phyloP scores from a whole-genome alignment of 345 rosid species.

The Melaleuca alternifolia region DNA sequence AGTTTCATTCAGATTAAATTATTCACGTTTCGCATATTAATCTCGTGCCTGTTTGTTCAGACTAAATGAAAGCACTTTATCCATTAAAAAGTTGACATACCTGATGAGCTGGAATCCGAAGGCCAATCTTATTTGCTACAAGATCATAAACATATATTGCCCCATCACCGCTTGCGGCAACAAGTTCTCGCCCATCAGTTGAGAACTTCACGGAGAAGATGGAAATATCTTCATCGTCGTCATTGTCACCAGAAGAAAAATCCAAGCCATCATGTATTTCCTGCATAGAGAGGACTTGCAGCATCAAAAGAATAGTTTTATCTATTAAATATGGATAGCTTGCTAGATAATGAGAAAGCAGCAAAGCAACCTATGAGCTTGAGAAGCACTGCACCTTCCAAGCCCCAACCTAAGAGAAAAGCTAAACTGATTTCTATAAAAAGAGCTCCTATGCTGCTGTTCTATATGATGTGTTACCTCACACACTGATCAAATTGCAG shows the following conservation, averaged over 20 bases:
- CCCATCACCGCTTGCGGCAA: constrained; percentile 38
- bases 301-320: neutral
- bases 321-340: neutral
- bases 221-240: constrained; percentile 14
- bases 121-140: constrained; percentile 30
- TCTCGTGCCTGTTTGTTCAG: neutral
- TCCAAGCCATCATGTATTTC: constrained; percentile 58
- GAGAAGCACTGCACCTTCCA: neutral
- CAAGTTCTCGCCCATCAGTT: constrained; percentile 58
- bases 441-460: neutral
- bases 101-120: constrained; percentile 45
- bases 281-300: constrained; percentile 16
- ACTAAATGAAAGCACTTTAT: neutral
- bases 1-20: neutral
- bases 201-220: constrained; percentile 64
- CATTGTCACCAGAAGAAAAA: constrained; percentile 23
- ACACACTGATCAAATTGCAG: neutral
- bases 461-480: neutral
- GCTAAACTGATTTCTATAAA: neutral
- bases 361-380: neutral
- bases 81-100: constrained; percentile 9
- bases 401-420: neutral
- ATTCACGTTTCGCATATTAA: neutral
- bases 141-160: constrained; percentile 56
- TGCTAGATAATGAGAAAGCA: neutral